phyloP scores from a whole-genome alignment of 1,284 basidiomycete genomes.

The Pholiota adiposa region DNA sequence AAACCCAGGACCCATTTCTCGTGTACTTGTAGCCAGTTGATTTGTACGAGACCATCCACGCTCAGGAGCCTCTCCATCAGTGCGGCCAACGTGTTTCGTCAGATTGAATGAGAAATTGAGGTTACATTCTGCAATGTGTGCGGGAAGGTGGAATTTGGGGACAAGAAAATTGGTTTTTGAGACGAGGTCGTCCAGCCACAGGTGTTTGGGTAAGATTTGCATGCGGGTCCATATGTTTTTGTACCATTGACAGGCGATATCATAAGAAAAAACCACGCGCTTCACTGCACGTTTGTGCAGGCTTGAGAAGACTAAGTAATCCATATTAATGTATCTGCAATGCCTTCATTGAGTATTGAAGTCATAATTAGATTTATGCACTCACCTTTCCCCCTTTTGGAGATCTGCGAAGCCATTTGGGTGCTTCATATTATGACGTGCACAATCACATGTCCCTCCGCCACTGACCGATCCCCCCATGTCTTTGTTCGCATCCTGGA shows the following conservation, averaged over 20 bases:
- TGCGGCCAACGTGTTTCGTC: conserved; percentile 29
- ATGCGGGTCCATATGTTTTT: conserved; percentile 20
- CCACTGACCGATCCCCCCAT: conserved; percentile 27
- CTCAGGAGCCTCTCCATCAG: conserved; percentile 40
- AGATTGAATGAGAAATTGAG: conserved; percentile 32
- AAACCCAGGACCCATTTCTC: conserved; percentile 37
- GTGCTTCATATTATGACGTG: conserved; percentile 32
- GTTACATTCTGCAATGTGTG: conserved; percentile 29
- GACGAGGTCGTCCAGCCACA: background rate
- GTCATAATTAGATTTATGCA: conserved; percentile 1
- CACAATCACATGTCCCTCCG: conserved; percentile 28
- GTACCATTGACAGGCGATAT: conserved; percentile 39
- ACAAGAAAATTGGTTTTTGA: conserved; percentile 16
- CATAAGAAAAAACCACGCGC: conserved; percentile 27
- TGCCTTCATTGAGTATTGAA: too few relatives aligned
- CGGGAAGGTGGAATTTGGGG: conserved; percentile 38
- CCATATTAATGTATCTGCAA: conserved; percentile 28
- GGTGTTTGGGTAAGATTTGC: background rate
- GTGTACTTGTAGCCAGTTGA: conserved; percentile 30
- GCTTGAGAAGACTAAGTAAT: conserved; percentile 27
- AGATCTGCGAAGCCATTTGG: too few relatives aligned
- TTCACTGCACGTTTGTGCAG: background rate
- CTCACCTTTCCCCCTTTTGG: too few relatives aligned
- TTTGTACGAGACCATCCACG: conserved; percentile 33
- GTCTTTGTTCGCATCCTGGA: conserved; percentile 22